A percentile compares a stretch with the other conserved stretches of the same genome.
Evolutionary conservation across 257 asterid genomes (phyloP).

Genomic region (Solanum peruvianum): DNA sequence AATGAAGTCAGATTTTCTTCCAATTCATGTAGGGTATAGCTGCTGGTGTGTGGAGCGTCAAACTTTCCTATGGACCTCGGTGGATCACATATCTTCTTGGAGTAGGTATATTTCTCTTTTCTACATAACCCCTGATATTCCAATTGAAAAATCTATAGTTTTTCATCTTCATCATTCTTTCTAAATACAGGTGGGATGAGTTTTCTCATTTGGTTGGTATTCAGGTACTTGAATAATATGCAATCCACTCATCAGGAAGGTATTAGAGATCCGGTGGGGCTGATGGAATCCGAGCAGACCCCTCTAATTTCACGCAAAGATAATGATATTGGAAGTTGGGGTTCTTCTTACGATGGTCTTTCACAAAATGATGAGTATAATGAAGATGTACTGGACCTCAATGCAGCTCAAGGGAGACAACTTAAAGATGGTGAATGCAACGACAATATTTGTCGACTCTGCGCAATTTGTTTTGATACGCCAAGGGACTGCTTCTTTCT

Average conservation of each 20-base stretch:
- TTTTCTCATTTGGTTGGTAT: constrained; percentile 25
- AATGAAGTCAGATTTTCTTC: neutral
- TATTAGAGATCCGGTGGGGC: constrained; percentile 17
- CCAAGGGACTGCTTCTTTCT: constrained; percentile 74
- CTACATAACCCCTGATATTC: neutral
- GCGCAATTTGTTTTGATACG: constrained; percentile 86
- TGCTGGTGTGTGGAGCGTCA: constrained; percentile 30
- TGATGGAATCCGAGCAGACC: constrained; percentile 24
- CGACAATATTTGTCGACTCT: constrained; percentile 23
- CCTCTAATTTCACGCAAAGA: constrained; percentile 55
- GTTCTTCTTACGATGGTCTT: constrained; percentile 43
- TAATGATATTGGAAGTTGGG: constrained; percentile 28
- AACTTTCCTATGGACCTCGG: constrained; percentile 62
- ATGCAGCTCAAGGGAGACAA: constrained; percentile 18
- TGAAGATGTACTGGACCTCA: constrained; percentile 19
- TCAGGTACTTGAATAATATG: constrained; percentile 18
- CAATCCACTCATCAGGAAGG: constrained; percentile 12
- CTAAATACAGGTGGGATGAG: constrained; percentile 41
- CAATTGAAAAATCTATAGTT: neutral
- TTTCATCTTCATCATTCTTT: neutral
- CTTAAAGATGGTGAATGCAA: constrained; percentile 28
- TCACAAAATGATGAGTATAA: constrained; percentile 33
- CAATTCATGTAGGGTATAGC: constrained; percentile 32
- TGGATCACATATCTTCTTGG: constrained; percentile 55
- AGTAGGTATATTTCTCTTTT: constrained; percentile 33